Evolutionary conservation across 306 rosid species (phyloP).

Genomic region (Medicago ruthenica): DNA sequence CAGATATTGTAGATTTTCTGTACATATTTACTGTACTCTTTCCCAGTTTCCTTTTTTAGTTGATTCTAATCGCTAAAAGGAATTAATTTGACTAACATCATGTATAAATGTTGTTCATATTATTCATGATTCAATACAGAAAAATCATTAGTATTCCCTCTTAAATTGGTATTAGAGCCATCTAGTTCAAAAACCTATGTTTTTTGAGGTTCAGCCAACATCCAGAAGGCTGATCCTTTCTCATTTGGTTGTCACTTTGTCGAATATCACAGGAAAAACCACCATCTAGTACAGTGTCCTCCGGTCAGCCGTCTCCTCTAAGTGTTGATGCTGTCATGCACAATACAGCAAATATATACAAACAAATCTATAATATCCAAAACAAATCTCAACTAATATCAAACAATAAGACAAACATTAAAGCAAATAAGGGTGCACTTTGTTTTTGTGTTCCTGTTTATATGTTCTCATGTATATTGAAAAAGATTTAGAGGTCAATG

Average conservation of each 20-base stretch:
- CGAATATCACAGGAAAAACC: not conserved
- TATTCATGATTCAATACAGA: not conserved
- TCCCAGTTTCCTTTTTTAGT: not conserved
- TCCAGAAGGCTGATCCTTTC: not conserved
- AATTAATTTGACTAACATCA: not conserved
- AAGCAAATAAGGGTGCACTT: not conserved
- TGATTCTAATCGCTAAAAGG: not conserved
- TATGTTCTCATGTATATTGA: not conserved
- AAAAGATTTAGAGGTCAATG: not conserved
- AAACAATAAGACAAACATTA: not conserved
- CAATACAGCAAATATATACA: not conserved
- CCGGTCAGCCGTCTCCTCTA: not conserved
- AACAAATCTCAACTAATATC: not conserved
- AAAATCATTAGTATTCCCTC: not conserved
- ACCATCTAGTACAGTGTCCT: not conserved
- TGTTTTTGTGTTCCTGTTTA: not conserved
- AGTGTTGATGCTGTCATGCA: not conserved
- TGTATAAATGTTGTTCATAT: not conserved
- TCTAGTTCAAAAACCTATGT: not conserved
- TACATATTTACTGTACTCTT: not conserved
- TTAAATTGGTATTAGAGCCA: not conserved
- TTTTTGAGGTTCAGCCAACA: not conserved
- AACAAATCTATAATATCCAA: not conserved
- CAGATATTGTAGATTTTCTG: not conserved
- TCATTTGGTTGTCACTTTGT: not conserved